phyloP scores from a whole-genome alignment of 345 rosid species.

The Bruguiera parviflora region DNA sequence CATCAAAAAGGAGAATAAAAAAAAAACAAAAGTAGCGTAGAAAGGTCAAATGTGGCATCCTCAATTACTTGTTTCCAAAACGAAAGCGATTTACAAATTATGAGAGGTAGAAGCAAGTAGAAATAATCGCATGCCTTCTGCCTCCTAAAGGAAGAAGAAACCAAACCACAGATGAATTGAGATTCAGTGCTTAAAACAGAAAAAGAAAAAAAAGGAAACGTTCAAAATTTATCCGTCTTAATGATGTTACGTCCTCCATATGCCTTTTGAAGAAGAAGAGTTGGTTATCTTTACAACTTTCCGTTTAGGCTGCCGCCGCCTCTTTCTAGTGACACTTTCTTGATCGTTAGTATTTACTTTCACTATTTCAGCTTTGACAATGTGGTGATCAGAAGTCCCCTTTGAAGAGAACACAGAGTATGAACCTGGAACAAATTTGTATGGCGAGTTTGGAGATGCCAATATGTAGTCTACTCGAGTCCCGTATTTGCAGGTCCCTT shows the following conservation, averaged over 20 bases:
- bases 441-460: conserved; percentile 72
- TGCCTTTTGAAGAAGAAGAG: conserved; percentile 41
- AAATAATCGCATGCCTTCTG: conserved; percentile 9
- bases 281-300: conserved; percentile 43
- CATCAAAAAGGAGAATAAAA: no score
- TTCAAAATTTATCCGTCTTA: conserved; percentile 4
- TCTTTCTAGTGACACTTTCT: conserved; percentile 20
- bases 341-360: conserved; percentile 22
- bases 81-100: conserved; percentile 14
- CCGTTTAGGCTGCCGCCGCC: conserved; percentile 32
- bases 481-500: conserved; percentile 96
- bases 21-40: no score
- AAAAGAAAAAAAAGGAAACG: neutral
- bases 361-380: conserved; percentile 72
- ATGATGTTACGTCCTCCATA: conserved; percentile 51
- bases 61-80: neutral
- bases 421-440: conserved; percentile 76
- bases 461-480: conserved; percentile 85
- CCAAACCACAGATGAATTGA: no score
- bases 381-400: conserved; percentile 97
- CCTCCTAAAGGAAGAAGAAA: neutral
- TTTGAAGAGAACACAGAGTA: conserved; percentile 86
- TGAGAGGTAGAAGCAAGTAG: neutral
- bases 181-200: neutral
- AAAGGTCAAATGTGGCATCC: no score